These are phyloP conservation scores for Raphanus sativus DNA, from an alignment of 345 rosid species.

Conservation along the genomic window DNA sequence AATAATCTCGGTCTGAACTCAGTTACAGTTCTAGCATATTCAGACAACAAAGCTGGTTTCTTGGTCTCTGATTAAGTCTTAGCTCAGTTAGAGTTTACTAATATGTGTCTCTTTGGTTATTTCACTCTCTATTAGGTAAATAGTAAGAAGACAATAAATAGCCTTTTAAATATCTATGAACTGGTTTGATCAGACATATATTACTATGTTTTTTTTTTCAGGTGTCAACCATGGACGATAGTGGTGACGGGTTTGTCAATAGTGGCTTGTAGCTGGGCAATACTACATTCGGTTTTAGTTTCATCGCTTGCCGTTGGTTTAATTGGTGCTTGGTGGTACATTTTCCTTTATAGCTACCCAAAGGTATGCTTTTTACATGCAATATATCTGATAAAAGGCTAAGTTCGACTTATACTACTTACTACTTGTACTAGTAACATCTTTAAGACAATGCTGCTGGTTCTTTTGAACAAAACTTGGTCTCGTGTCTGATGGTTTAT, in stretches of 20 bases:
- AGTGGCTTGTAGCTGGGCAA: slow-evolving; percentile 67
- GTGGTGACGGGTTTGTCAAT: slow-evolving; percentile 57
- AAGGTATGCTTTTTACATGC: slow-evolving; percentile 47
- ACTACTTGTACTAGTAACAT: neutral
- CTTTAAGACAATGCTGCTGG: neutral
- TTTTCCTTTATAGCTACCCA: slow-evolving; percentile 82
- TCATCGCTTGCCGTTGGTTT: slow-evolving; percentile 48
- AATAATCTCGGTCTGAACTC: neutral
- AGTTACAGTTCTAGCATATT: neutral
- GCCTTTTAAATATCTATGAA: too few relatives aligned
- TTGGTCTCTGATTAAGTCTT: neutral
- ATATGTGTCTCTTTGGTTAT: neutral
- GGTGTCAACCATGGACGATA: slow-evolving; percentile 99
- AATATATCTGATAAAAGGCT: neutral
- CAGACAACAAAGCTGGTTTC: neutral
- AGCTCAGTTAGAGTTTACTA: neutral
- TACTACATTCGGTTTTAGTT: slow-evolving; percentile 57
- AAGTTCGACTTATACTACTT: neutral
- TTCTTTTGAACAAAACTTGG: neutral
- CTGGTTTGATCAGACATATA: neutral
- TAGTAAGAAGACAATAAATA: too few relatives aligned
- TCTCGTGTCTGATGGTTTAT: neutral
- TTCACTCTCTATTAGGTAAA: neutral
- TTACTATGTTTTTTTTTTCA: slow-evolving; percentile 24
- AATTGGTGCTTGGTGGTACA: slow-evolving; percentile 80